Conservation (phyloP, 2,329 filamentous ascomycete genomes). For the Gyromitra esculenta region DNA sequence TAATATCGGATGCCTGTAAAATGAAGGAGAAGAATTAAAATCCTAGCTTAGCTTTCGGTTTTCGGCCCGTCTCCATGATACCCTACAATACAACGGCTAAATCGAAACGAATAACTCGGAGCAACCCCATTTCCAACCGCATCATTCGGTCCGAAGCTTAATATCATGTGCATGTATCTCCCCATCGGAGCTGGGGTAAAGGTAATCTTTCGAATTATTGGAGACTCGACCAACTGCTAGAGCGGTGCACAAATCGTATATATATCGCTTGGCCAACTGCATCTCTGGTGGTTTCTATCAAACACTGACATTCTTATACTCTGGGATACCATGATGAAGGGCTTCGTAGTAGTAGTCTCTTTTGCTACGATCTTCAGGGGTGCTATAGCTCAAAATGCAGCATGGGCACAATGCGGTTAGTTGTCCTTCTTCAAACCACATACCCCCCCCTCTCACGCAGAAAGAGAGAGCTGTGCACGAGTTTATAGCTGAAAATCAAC, state of each 20-base stretch:
- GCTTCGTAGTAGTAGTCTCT: slow-evolving; percentile 10
- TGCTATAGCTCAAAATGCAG: slow-evolving; percentile 10
- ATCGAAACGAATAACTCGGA: slow-evolving; percentile 5
- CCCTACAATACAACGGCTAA: slow-evolving; percentile 9
- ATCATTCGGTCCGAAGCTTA: slow-evolving; percentile 27
- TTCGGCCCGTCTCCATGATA: slow-evolving; percentile 15
- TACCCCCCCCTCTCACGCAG: background rate
- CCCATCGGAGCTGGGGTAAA: background rate
- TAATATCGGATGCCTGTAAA: slow-evolving; percentile 13
- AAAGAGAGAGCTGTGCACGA: background rate
- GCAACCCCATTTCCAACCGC: background rate
- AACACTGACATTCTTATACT: slow-evolving; percentile 12
- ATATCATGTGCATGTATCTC: slow-evolving; percentile 7
- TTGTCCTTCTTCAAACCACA: background rate
- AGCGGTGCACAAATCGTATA: slow-evolving; percentile 14
- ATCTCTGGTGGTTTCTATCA: background rate
- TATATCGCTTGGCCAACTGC: slow-evolving; percentile 26
- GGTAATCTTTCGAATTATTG: background rate
- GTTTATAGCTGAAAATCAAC: slow-evolving; percentile 3
- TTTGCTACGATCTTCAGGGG: slow-evolving; percentile 16
- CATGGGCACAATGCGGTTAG: slow-evolving; percentile 36
- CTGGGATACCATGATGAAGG: slow-evolving; percentile 32
- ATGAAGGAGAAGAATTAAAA: slow-evolving; percentile 4
- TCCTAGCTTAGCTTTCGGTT: slow-evolving; percentile 21
- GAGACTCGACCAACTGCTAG: background rate